These are phyloP conservation scores for Annulohypoxylon truncatum DNA, from an alignment of 2,329 filamentous ascomycete genomes.

Conservation along the genomic window DNA sequence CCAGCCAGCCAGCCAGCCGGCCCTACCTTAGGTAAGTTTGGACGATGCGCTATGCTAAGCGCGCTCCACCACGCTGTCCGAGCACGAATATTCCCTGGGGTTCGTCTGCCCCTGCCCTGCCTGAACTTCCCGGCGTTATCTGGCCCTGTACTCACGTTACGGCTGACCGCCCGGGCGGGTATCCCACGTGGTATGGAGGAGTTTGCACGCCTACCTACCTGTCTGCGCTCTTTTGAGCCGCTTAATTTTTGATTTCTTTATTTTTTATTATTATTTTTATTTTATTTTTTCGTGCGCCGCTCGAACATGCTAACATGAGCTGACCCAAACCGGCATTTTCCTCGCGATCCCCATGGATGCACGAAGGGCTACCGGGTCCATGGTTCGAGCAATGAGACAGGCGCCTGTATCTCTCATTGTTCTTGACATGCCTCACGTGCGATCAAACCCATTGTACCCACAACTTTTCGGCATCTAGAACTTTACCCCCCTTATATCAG, in stretches of 20 bases:
- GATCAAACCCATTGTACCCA: not conserved
- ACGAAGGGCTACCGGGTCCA: not conserved
- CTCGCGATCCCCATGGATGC: not conserved
- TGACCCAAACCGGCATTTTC: not conserved
- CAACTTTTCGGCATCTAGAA: not conserved
- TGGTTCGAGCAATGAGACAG: conserved; percentile 11
- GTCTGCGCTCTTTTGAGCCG: conserved; percentile 9
- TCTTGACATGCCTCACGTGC: conserved; percentile 1
- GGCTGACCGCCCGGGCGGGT: conserved; percentile 28
- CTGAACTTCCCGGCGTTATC: conserved; percentile 11
- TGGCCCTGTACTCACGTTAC: conserved; percentile 17
- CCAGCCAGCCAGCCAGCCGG: too few relatives aligned
- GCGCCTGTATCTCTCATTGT: not conserved
- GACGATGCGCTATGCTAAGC: not conserved
- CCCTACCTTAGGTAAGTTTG: not conserved
- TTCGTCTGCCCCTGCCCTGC: not conserved
- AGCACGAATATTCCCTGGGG: conserved; percentile 1
- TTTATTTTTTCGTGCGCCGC: not conserved
- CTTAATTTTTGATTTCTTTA: conserved; percentile 3
- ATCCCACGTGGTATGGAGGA: conserved; percentile 26
- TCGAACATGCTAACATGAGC: not conserved
- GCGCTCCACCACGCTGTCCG: conserved; percentile 9
- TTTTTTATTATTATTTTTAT: not conserved
- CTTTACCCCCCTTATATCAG: not conserved
- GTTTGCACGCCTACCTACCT: not conserved